Evolutionary conservation across 768 basidiomycete genomes (phyloP), one percentile per base, ranked within the genome.

Genomic region (Cubamyces lactineus): DNA sequence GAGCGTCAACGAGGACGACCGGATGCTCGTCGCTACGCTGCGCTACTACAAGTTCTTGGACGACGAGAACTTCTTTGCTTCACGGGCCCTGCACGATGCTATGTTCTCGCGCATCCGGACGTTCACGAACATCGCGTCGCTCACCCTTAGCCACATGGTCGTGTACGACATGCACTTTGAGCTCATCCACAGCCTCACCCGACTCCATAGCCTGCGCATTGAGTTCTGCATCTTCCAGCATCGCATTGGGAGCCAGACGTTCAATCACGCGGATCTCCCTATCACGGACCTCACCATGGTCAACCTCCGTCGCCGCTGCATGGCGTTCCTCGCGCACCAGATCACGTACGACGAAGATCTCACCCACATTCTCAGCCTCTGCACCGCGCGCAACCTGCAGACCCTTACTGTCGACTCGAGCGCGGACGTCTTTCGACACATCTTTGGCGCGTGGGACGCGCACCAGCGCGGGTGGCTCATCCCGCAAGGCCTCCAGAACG

Each of bases 391-490:
- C 12, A 71, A 72, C 2, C 73, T 83, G 19, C 75, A 73, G 15
- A 70, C 72, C n/a, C 69, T 83, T n/a, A 76, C 75, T 49, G 72
- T 82, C 50, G 81, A 82, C 66, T 78, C 74, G 69, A 77, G 74
- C 1, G 77, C 76, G 19, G 75, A 77, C 46, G 74, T 79, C 17
- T 75, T 79, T 66, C 71, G 71, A 17, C 67, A 67, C 45, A 74
- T 68, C n/a, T 67, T 53, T 46, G 49, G 47, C 12, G 65, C 62
- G 21, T 67, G 55, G 53, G 60, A 62, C 34, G 55, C 58, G 9
- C 51, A 42, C 17, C n/a, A 40, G 23, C 66, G 55, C 5, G 53
- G 53, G 13, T 61, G 57, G 55, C 15, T 57, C 38, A 65, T 70
- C 49, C 71, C 71, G 1, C 16, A 57, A 13, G n/a, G 59, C n/a